These are phyloP conservation scores for Fusarium nelsonii DNA, from an alignment of 2,329 filamentous ascomycete species.

Conservation along the genomic window DNA sequence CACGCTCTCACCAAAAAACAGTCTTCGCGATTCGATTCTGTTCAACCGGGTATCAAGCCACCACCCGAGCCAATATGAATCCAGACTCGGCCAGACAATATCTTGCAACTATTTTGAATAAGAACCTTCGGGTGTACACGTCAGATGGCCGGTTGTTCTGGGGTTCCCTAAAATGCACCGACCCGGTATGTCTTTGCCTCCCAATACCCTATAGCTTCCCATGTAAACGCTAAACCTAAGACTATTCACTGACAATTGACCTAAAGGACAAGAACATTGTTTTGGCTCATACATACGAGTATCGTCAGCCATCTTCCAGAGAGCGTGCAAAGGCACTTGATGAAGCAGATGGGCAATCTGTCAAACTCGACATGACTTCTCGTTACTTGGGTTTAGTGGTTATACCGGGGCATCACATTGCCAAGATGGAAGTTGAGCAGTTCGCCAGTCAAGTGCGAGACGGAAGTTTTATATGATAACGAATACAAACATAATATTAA, in stretches of 20 bases:
- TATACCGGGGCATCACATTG: slow-evolving; percentile 86
- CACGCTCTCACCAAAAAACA: slow-evolving; percentile 3
- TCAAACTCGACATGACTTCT: slow-evolving; percentile 80
- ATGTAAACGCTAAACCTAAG: neutral
- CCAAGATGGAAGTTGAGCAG: slow-evolving; percentile 89
- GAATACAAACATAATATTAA: slow-evolving; percentile 42
- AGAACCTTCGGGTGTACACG: slow-evolving; percentile 81
- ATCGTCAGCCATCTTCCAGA: slow-evolving; percentile 76
- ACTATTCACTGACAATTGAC: neutral
- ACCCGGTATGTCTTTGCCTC: slow-evolving; percentile 72
- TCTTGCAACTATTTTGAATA: slow-evolving; percentile 77
- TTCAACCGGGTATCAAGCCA: slow-evolving; percentile 3
- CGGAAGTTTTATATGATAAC: slow-evolving; percentile 18
- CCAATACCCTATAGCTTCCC: slow-evolving; percentile 19
- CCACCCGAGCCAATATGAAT: slow-evolving; percentile 55
- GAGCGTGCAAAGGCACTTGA: slow-evolving; percentile 56
- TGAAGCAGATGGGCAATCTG: slow-evolving; percentile 54
- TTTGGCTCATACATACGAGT: slow-evolving; percentile 87
- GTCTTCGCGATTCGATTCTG: slow-evolving; percentile 8
- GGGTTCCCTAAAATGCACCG: slow-evolving; percentile 93
- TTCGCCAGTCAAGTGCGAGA: slow-evolving; percentile 67
- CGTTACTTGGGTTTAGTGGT: slow-evolving; percentile 91
- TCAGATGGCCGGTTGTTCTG: slow-evolving; percentile 90
- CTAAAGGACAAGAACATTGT: slow-evolving; percentile 87
- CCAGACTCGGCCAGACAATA: slow-evolving; percentile 67